Conservation (phyloP, 805 yeast genomes). For the Sungouiella blattae region DNA sequence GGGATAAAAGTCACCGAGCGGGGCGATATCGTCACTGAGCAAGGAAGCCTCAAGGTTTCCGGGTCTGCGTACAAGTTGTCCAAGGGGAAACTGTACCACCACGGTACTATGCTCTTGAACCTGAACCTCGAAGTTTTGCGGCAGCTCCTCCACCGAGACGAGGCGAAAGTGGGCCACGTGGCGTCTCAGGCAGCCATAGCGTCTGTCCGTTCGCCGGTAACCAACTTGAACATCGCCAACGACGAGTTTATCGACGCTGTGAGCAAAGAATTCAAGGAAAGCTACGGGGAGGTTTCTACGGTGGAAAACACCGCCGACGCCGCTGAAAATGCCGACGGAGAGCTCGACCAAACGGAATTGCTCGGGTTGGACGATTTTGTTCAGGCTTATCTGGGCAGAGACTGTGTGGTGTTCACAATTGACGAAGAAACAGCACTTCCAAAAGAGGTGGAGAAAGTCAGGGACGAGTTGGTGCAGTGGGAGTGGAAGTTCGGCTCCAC, state of each 20-base stretch:
- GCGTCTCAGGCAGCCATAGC: constrained; percentile 54
- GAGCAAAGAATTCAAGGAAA: constrained; percentile 34
- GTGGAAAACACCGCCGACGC: constrained; percentile 1
- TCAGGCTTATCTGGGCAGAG: constrained; percentile 11
- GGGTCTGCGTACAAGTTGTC: constrained; percentile 93
- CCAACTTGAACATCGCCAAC: constrained; percentile 51
- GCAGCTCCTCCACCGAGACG: constrained; percentile 52
- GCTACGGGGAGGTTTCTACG: constrained; percentile 18
- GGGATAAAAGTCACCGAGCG: constrained; percentile 58
- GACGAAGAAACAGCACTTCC: constrained; percentile 27
- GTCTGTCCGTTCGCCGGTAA: constrained; percentile 79
- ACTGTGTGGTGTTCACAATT: constrained; percentile 15
- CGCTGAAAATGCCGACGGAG: constrained; percentile 14
- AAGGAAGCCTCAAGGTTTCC: constrained; percentile 57
- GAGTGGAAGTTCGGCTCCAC: constrained; percentile 75
- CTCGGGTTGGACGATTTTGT: constrained; percentile 33
- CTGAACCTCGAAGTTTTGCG: constrained; percentile 61
- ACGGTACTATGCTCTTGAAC: constrained; percentile 87
- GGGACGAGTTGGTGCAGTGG: constrained; percentile 51
- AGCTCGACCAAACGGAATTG: constrained; percentile 28
- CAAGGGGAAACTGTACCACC: constrained; percentile 81
- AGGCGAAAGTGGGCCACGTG: constrained; percentile 36
- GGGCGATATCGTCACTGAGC: constrained; percentile 68
- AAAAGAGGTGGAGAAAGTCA: constrained; percentile 38
- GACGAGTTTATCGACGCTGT: constrained; percentile 47